phyloP scores from a whole-genome alignment of 1,284 basidiomycete species.

The Trametes polyzona region DNA sequence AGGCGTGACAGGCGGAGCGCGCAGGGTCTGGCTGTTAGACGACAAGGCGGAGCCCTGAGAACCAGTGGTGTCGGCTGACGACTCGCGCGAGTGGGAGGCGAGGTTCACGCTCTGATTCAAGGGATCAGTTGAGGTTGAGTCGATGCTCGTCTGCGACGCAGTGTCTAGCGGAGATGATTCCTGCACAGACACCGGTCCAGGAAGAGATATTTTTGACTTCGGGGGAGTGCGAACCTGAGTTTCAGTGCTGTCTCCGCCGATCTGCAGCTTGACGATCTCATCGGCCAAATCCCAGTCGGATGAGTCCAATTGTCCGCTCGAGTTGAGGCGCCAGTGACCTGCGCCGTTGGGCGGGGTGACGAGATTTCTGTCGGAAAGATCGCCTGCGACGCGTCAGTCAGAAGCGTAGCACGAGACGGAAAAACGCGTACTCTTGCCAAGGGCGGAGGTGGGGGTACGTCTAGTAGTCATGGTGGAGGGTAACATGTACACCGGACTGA shows the following conservation, averaged over 20 bases:
- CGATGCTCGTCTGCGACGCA: conserved; percentile 67
- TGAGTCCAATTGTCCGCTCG: conserved; percentile 62
- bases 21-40: conserved; percentile 57
- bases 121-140: conserved; percentile 66
- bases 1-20: conserved; percentile 51
- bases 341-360: conserved; percentile 30
- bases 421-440: conserved; percentile 32
- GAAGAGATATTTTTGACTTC: conserved; percentile 55
- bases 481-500: conserved; percentile 29
- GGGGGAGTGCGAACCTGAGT: conserved; percentile 65
- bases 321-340: conserved; percentile 63
- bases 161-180: conserved; percentile 75
- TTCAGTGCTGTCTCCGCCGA: conserved; percentile 59
- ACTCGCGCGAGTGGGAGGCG: conserved; percentile 71
- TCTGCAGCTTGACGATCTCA: conserved; percentile 71
- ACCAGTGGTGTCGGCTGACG: conserved; percentile 71
- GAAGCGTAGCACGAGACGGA: neutral
- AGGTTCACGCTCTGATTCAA: conserved; percentile 59
- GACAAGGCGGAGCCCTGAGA: conserved; percentile 58
- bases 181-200: conserved; percentile 56
- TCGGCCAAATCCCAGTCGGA: conserved; percentile 72
- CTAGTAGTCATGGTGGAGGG: conserved; percentile 29
- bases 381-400: conserved; percentile 26
- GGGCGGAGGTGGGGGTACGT: conserved; percentile 31
- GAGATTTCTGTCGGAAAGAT: conserved; percentile 13